Evolutionary conservation across 2,329 filamentous ascomycete species (phyloP).

Genomic region (Arthrobotrys pseudoclavata): DNA sequence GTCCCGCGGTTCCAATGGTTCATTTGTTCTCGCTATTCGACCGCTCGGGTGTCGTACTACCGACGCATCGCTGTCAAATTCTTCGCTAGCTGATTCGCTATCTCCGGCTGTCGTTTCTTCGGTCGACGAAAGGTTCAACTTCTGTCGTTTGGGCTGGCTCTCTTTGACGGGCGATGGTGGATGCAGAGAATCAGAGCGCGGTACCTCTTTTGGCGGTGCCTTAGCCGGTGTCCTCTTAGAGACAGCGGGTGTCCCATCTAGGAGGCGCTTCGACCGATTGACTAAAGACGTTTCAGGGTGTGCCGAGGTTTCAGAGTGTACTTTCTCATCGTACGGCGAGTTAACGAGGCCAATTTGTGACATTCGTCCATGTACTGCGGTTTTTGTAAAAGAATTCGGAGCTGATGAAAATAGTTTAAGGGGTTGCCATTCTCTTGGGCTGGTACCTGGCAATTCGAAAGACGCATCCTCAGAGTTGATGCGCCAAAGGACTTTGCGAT

Average conservation of each 20-base stretch:
- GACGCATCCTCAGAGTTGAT: conserved; percentile 20
- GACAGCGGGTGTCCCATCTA: conserved; percentile 42
- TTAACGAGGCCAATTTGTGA: conserved; percentile 31
- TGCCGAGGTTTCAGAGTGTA: background rate
- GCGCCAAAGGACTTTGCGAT: conserved; percentile 29
- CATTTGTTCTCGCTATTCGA: background rate
- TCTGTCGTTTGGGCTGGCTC: conserved; percentile 47
- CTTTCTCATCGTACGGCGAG: conserved; percentile 28
- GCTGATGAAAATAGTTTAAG: conserved; percentile 46
- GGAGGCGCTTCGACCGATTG: conserved; percentile 40
- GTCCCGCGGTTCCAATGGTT: conserved; percentile 15
- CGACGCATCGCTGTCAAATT: conserved; percentile 8
- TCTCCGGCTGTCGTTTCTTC: background rate
- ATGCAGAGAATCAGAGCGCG: conserved; percentile 27
- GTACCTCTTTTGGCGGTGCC: conserved; percentile 13
- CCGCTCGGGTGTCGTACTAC: conserved; percentile 9
- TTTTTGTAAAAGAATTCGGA: conserved; percentile 27
- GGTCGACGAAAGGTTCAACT: conserved; percentile 32
- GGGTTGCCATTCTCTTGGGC: conserved; percentile 34
- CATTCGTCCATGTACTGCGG: conserved; percentile 33
- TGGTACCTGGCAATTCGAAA: background rate
- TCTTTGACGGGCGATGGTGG: conserved; percentile 51
- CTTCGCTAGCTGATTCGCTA: conserved; percentile 7
- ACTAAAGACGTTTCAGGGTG: conserved; percentile 26
- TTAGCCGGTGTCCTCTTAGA: conserved; percentile 8